Base-by-base conservation (phyloP, 2,329 filamentous ascomycete genomes). In the Xylariales sp. region DNA sequence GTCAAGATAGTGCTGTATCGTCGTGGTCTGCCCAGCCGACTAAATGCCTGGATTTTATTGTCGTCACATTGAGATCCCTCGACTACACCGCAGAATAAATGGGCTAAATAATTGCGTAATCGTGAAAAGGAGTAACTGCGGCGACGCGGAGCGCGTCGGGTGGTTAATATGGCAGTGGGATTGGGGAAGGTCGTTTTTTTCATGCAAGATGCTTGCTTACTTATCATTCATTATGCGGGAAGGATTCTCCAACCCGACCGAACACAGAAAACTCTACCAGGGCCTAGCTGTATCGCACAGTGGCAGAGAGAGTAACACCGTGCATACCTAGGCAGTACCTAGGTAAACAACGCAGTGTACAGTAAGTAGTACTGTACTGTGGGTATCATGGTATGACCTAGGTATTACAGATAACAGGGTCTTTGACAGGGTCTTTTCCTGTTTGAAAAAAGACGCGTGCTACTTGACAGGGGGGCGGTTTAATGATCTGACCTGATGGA, bases 391-490 rank as follows among this genome's bases (percentile, higher is more conserved):
- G 39, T 14, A 12, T 23, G 23, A 23, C 23, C 23, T 23, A 23
- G 23, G 23, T 18, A 36, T 53, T 36, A 53, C 48, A 53, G 16
- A 34, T 53, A 23, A 34, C 28, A n/a, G 30, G 30, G 34, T 52
- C 49, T 52, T 34, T 18, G 23, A 34, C 28, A n/a, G 30, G 30
- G 34, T 52, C 49, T 52, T 34, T 18, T 18, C 49, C 30, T 18
- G 49, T 36, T 53, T 53, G 34, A 30, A 53, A 36, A 53, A 49
- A 23, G 52, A 28, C n/a, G 34, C 34, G 32, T 43, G 53, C 53
- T 30, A 55, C 43, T 41, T 6, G 12, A 55, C 39, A 55, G 34
- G 53, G 53, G 18, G 39, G 39, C 2, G 36, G 36, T 41, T 28
- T 30, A 32, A 45, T 56, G 23, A 56, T n/a, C 23, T 14, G 23